phyloP scores from a whole-genome alignment of 192 early-diverging fungal genomes.

The Gigaspora rosea region DNA sequence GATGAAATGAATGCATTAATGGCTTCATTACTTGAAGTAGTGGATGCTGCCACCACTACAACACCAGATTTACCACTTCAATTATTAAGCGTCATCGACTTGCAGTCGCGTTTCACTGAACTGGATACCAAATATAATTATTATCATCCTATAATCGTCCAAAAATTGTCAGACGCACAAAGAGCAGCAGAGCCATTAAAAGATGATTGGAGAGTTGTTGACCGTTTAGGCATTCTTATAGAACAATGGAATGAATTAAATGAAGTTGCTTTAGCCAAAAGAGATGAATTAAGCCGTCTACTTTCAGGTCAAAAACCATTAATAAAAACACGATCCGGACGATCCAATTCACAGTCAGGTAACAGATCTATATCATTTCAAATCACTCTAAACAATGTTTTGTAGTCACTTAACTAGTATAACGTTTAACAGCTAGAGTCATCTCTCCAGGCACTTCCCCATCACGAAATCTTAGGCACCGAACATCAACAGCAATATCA shows the following conservation, averaged over 20 bases:
- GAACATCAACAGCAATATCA: conserved; percentile 19
- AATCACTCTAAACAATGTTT: too few relatives aligned
- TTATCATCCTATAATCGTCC: conserved; percentile 47
- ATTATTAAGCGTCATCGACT: conserved; percentile 35
- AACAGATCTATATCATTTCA: too few relatives aligned
- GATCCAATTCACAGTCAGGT: too few relatives aligned
- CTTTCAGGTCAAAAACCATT: background rate
- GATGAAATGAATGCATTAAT: conserved; percentile 49
- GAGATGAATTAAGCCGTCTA: conserved; percentile 40
- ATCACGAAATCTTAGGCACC: background rate
- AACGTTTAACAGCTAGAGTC: background rate
- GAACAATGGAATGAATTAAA: conserved; percentile 55
- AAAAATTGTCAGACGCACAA: conserved; percentile 39
- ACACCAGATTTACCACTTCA: conserved; percentile 26
- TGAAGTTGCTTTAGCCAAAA: conserved; percentile 45
- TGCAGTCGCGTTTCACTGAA: conserved; percentile 45
- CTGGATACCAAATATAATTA: conserved; percentile 46
- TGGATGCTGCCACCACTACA: conserved; percentile 35
- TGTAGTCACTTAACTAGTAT: too few relatives aligned
- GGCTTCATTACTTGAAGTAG: conserved; percentile 40
- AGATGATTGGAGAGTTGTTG: conserved; percentile 48
- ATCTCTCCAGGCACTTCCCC: conserved; percentile 3
- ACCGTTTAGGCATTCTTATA: conserved; percentile 42
- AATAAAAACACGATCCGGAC: conserved; percentile 1
- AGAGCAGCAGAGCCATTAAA: conserved; percentile 31